These are phyloP conservation scores for Solanum sparsipilum DNA, from an alignment of 257 asterid species.

Conservation along the genomic window DNA sequence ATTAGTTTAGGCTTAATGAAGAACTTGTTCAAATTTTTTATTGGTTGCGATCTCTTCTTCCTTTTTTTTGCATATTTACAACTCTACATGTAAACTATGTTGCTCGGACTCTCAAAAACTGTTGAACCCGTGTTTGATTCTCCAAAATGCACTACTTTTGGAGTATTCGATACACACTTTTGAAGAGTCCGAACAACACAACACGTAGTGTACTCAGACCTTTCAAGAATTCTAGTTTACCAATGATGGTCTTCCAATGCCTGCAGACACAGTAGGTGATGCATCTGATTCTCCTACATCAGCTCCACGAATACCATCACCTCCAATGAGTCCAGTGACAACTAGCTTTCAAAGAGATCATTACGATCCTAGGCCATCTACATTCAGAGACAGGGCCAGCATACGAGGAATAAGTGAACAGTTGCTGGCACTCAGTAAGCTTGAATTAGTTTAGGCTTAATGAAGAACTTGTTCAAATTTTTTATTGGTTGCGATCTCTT, in stretches of 20 bases:
- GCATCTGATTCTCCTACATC: neutral
- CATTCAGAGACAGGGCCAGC: slow-evolving; percentile 1
- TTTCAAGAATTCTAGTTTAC: neutral
- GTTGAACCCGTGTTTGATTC: neutral
- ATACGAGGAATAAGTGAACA: slow-evolving; percentile 18
- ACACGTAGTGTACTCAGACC: neutral
- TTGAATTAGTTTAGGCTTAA: slow-evolving; percentile 18
- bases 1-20: neutral
- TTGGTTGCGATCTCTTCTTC: neutral
- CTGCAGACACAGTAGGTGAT: neutral
- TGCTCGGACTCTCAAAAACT: neutral
- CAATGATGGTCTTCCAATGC: neutral
- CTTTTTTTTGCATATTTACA: neutral
- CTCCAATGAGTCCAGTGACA: neutral
- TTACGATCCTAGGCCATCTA: neutral
- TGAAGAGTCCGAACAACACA: neutral
- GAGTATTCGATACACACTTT: neutral
- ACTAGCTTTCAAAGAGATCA: neutral
- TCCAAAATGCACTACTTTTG: neutral
- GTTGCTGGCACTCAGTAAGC: slow-evolving; percentile 25
- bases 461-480: neutral
- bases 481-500: neutral
- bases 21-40: neutral
- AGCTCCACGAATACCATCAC: neutral
- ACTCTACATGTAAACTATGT: neutral